Percentiles rank a stretch among this genome's conserved stretches.
Evolutionary conservation across 2,329 filamentous ascomycete species (phyloP).

Genomic region (Cladosporium sp.): DNA sequence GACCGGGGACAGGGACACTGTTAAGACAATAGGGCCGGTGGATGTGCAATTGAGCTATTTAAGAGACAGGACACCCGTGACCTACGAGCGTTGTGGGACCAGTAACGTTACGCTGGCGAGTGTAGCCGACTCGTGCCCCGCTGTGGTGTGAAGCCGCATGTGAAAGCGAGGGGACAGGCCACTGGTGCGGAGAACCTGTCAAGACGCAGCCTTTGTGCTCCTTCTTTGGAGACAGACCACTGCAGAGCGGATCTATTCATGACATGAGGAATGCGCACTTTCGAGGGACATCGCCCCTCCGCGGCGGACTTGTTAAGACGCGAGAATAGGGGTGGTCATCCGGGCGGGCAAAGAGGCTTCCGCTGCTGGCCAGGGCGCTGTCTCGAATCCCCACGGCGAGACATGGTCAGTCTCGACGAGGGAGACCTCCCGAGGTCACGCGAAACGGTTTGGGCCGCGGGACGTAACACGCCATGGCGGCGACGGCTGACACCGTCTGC

Average conservation of each 20-base stretch:
- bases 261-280: neutral
- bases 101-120: neutral
- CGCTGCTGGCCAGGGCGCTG: neutral
- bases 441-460: slow-evolving; percentile 4
- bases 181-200: neutral
- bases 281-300: neutral
- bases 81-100: neutral
- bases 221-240: neutral
- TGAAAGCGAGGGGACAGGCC: slow-evolving; percentile 1
- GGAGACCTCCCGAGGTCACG: neutral
- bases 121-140: neutral
- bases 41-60: too few relatives aligned
- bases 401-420: neutral
- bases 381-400: neutral
- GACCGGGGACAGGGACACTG: neutral
- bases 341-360: slow-evolving; percentile 1
- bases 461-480: slow-evolving; percentile 1
- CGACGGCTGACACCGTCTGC: slow-evolving; percentile 1
- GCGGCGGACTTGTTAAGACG: neutral
- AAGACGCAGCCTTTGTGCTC: neutral
- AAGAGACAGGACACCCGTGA: too few relatives aligned
- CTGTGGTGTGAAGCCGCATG: neutral
- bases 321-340: neutral
- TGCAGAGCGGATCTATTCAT: neutral
- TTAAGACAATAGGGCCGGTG: neutral